phyloP scores from a whole-genome alignment of 78 protist genomes.

The Protostelium mycophagum region DNA sequence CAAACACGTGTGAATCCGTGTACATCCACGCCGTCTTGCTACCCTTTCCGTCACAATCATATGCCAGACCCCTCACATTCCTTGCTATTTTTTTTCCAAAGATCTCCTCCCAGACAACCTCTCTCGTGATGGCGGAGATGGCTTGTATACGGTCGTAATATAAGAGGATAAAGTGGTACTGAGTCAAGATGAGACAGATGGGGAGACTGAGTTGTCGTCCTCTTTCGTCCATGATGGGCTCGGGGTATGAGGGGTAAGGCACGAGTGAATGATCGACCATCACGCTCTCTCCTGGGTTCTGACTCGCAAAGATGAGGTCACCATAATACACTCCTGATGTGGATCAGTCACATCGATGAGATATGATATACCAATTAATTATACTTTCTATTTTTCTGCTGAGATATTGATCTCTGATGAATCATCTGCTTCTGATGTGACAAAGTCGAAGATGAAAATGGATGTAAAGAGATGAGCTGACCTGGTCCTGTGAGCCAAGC shows the following conservation, averaged over 20 bases:
- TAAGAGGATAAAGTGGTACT: conserved; percentile 67
- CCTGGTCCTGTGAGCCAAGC: conserved; percentile 72
- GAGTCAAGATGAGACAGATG: conserved; percentile 42
- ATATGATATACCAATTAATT: too few species aligned
- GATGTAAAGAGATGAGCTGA: background rate
- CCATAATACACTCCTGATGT: conserved; percentile 62
- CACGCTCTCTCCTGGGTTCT: conserved; percentile 53
- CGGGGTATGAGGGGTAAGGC: conserved; percentile 5
- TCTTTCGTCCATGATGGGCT: background rate
- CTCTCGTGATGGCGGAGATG: conserved; percentile 38
- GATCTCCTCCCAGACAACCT: conserved; percentile 40
- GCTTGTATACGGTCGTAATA: conserved; percentile 54
- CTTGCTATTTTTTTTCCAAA: conserved; percentile 1
- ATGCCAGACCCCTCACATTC: conserved; percentile 7
- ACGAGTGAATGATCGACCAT: conserved; percentile 23
- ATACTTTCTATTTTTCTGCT: background rate
- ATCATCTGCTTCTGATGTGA: background rate
- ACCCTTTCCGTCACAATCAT: background rate
- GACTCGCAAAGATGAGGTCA: conserved; percentile 47
- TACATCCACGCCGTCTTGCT: conserved; percentile 41
- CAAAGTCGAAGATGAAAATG: background rate
- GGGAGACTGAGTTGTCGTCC: conserved; percentile 13
- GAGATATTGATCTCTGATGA: background rate
- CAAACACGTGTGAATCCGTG: conserved; percentile 27
- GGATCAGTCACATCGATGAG: background rate